phyloP scores from a whole-genome alignment of 768 basidiomycete species.

The Scleroderma bovista region DNA sequence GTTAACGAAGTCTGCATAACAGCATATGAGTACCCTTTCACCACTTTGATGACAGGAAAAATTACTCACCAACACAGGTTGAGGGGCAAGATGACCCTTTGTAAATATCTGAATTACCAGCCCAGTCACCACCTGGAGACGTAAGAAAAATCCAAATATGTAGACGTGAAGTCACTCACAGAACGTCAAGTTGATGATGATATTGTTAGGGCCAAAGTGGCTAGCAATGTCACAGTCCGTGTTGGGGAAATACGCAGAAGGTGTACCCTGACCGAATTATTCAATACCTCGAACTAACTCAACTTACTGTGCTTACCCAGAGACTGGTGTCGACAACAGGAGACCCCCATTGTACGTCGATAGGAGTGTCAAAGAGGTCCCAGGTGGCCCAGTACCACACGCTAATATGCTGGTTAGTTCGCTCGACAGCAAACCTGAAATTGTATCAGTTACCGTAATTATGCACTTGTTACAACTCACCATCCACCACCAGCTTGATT shows the following conservation, averaged over 20 bases:
- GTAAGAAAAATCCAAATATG: background rate
- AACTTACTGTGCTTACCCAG: constrained; percentile 15
- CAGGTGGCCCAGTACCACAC: constrained; percentile 39
- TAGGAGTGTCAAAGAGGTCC: constrained; percentile 27
- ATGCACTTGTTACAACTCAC: constrained; percentile 12
- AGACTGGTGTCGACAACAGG: constrained; percentile 12
- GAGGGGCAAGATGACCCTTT: constrained; percentile 27
- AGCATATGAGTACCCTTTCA: background rate
- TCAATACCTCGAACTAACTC: background rate
- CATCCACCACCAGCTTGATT: constrained; percentile 37
- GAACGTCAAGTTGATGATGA: constrained; percentile 31
- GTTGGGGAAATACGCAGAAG: constrained; percentile 32
- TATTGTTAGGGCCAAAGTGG: constrained; percentile 28
- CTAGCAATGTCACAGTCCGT: constrained; percentile 37
- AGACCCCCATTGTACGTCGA: constrained; percentile 24
- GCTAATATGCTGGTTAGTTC: constrained; percentile 29
- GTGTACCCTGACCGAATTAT: constrained; percentile 21
- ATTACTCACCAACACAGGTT: constrained; percentile 21
- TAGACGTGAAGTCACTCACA: constrained; percentile 15
- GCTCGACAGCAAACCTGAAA: constrained; percentile 35
- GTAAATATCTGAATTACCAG: constrained; percentile 22
- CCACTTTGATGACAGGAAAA: background rate
- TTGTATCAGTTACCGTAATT: background rate
- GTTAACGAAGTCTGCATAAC: constrained; percentile 20
- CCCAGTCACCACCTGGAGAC: constrained; percentile 25